phyloP scores from a whole-genome alignment of 306 rosid species.

The Prunus davidiana region DNA sequence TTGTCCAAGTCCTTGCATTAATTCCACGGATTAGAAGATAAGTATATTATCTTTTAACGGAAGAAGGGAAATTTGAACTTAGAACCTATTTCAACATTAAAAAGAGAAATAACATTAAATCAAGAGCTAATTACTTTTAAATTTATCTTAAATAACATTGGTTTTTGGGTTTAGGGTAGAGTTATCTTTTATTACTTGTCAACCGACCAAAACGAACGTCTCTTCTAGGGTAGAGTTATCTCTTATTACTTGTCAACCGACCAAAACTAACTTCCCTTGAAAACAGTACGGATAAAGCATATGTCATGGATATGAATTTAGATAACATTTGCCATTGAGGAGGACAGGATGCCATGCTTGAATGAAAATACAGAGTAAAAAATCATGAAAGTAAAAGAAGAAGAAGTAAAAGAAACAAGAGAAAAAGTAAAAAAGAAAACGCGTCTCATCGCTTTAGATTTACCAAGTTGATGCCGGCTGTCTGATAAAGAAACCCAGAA shows the following conservation, averaged over 20 bases:
- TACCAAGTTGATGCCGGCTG: constrained; percentile 24
- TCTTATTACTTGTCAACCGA: neutral
- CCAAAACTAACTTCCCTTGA: neutral
- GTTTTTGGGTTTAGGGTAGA: too few relatives aligned
- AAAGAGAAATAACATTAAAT: too few relatives aligned
- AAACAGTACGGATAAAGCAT: too few relatives aligned
- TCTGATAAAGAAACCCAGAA: constrained; percentile 14
- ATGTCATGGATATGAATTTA: neutral
- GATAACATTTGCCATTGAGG: neutral
- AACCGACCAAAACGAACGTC: neutral
- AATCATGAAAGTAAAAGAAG: neutral
- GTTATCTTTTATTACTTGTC: neutral
- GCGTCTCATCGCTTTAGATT: neutral
- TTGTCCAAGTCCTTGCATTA: too few relatives aligned
- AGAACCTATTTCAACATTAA: too few relatives aligned
- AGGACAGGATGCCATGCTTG: neutral
- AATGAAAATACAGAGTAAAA: neutral
- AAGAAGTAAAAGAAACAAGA: neutral
- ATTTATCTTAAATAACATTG: too few relatives aligned
- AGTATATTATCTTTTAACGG: too few relatives aligned
- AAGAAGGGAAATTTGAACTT: too few relatives aligned
- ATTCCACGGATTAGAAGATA: too few relatives aligned
- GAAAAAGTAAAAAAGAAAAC: neutral
- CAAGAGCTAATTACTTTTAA: too few relatives aligned
- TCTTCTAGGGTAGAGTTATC: neutral